A percentile compares a stretch with the other conserved stretches of the same genome.
Conservation (phyloP, 2,329 filamentous ascomycete species). For the Penicillium sp. region DNA sequence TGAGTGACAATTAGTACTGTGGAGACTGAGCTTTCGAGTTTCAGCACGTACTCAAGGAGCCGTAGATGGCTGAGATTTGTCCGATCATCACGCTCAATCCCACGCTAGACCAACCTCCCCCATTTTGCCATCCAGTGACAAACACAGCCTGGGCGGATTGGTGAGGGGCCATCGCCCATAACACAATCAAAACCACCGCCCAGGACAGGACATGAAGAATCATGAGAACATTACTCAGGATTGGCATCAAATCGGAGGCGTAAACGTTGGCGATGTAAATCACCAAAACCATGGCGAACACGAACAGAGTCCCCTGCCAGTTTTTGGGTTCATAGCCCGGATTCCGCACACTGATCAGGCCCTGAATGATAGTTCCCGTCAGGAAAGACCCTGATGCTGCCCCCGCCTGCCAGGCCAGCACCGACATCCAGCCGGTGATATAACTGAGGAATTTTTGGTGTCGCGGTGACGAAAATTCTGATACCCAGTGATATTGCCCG, state of each 20-base stretch:
- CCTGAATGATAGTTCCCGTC: conserved; percentile 38
- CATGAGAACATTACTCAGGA: conserved; percentile 40
- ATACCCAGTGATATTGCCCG: conserved; percentile 63
- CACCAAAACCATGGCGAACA: conserved; percentile 52
- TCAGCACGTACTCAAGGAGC: conserved; percentile 28
- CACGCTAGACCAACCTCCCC: conserved; percentile 40
- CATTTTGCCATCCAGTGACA: conserved; percentile 34
- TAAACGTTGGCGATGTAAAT: conserved; percentile 56
- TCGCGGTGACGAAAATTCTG: conserved; percentile 52
- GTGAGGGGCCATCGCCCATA: conserved; percentile 36
- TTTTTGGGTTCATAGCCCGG: conserved; percentile 27
- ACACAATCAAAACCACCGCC: conserved; percentile 32
- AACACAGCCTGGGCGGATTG: conserved; percentile 34
- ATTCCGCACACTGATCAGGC: conserved; percentile 34
- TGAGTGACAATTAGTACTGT: conserved; percentile 9
- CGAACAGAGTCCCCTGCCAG: conserved; percentile 50
- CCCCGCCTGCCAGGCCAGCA: conserved; percentile 54
- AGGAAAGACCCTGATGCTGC: conserved; percentile 48
- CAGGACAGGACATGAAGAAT: conserved; percentile 42
- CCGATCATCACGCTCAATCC: conserved; percentile 40
- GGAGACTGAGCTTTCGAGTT: not conserved
- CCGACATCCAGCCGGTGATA: conserved; percentile 55
- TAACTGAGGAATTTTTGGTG: conserved; percentile 59
- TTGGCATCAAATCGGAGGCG: conserved; percentile 31
- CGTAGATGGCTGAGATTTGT: conserved; percentile 37